A percentile compares a stretch with the other conserved stretches of the same genome.
These are phyloP conservation scores for Rhizopogon rudus DNA, from an alignment of 768 basidiomycete genomes.

Conservation along the genomic window DNA sequence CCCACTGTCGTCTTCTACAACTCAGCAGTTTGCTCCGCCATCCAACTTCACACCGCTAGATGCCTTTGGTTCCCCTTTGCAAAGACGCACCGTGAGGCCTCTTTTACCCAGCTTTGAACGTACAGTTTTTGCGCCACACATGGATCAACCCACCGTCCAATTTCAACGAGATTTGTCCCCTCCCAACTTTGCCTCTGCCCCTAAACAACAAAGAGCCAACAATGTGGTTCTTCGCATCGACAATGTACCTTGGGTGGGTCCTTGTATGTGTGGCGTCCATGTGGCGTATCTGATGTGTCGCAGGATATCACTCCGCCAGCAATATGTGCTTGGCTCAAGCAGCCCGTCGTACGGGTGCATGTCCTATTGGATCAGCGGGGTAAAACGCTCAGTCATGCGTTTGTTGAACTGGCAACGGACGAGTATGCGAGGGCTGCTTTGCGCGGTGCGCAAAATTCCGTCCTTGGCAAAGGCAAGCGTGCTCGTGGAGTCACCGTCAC, in stretches of 20 bases:
- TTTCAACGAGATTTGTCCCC: slow-evolving; percentile 14
- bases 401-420: slow-evolving; percentile 64
- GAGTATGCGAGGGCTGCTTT: slow-evolving; percentile 63
- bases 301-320: slow-evolving; percentile 83
- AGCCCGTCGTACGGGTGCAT: slow-evolving; percentile 60
- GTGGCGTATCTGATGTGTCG: slow-evolving; percentile 7
- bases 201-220: slow-evolving; percentile 24
- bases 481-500: slow-evolving; percentile 85
- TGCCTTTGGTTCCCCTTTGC: slow-evolving; percentile 15
- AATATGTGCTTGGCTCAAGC: slow-evolving; percentile 64
- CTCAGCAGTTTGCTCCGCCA: slow-evolving; percentile 8
- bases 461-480: slow-evolving; percentile 72
- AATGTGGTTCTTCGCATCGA: slow-evolving; percentile 74
- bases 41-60: slow-evolving; percentile 10
- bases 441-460: slow-evolving; percentile 44
- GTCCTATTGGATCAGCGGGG: slow-evolving; percentile 78
- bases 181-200: slow-evolving; percentile 1
- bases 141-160: slow-evolving; percentile 24
- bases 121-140: slow-evolving; percentile 25
- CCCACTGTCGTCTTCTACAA: slow-evolving; percentile 9
- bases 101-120: slow-evolving; percentile 24
- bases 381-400: slow-evolving; percentile 83
- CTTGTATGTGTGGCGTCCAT: background rate
- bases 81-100: slow-evolving; percentile 18
- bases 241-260: slow-evolving; percentile 82